Conservation (phyloP, 1,284 basidiomycete genomes). For the Tilletiopsis washingtonensis region DNA sequence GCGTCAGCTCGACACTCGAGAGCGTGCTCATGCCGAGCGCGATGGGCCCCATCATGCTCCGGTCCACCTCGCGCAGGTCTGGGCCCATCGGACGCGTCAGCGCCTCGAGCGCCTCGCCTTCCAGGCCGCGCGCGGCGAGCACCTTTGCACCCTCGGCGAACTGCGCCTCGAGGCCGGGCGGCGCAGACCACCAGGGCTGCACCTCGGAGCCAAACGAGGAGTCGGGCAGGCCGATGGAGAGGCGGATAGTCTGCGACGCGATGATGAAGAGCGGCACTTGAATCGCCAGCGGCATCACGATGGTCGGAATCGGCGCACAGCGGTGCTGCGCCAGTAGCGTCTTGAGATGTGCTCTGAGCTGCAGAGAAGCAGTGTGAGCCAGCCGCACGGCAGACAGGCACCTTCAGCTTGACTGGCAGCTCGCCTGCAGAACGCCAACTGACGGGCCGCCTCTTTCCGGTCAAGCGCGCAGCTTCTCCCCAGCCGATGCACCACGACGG, state of each 20-base stretch:
- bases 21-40: slow-evolving; percentile 35
- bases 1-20: slow-evolving; percentile 34
- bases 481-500: background rate
- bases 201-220: slow-evolving; percentile 25
- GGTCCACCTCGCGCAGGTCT: slow-evolving; percentile 31
- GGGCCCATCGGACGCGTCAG: slow-evolving; percentile 16
- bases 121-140: slow-evolving; percentile 34
- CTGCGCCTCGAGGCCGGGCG: slow-evolving; percentile 25
- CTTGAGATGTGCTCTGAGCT: slow-evolving; percentile 24
- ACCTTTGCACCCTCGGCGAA: slow-evolving; percentile 27
- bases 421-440: background rate
- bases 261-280: slow-evolving; percentile 37
- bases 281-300: slow-evolving; percentile 29
- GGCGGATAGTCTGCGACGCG: slow-evolving; percentile 30
- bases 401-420: background rate
- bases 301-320: slow-evolving; percentile 29
- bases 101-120: slow-evolving; percentile 13
- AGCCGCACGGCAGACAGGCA: background rate
- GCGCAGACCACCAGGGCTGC: slow-evolving; percentile 40
- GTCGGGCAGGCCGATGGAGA: slow-evolving; percentile 19
- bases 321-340: slow-evolving; percentile 24
- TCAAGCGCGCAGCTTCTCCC: background rate
- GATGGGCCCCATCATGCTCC: slow-evolving; percentile 36
- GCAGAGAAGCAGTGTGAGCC: background rate
- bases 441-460: background rate